Evolutionary conservation across 2,329 filamentous ascomycete species (phyloP), one percentile per base, ranked within the genome.

Genomic region (Mycosphaerella arachidis): DNA sequence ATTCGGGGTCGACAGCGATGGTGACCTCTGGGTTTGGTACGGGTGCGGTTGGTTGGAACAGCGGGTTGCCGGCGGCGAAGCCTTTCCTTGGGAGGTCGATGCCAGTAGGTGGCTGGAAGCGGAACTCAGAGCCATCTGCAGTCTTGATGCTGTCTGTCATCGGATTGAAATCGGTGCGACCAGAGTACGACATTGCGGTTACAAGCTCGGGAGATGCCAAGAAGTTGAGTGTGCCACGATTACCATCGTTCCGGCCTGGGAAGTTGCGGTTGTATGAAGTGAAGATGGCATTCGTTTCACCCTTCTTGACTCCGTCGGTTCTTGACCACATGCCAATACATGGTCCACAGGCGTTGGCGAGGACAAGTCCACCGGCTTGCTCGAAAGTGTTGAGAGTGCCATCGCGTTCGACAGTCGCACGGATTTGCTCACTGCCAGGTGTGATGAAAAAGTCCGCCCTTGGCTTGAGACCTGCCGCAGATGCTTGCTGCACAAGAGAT

Each of bases 261-360:
- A 99, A 99, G 79, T 99, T 99, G 62, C 94, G 90, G 83, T 99
- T 99, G 81, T 97, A 99, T 0, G 92, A 97, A 9, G 92, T 93
- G 71, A 99, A 85, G 70, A 99, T 97, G 63, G 94, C 94, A 73
- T 99, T 99, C 56, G 85, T 81, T 60, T 92, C 90, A 63, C 92
- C 92, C 79, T 96, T 96, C 67, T 79, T 76, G 18, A 95, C 84
- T 24, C 87, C 89, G 72, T 97, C 94, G 18, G 90, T 93, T 59
- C 94, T 88, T 73, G 90, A 90, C 94, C 94, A 99, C 77, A 96
- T 92, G 1, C 93, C 50, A 52, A 68, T 68, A 43, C 68, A 70
- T 6, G 68, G 68, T 29, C 77, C 94, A 71, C 94, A 99, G 40
- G 94, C 94, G 75, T 97, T 99, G 54, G 94, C 93, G 53, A 99